phyloP scores from a whole-genome alignment of 2,329 filamentous ascomycete species.

The Bretziella fagacearum region DNA sequence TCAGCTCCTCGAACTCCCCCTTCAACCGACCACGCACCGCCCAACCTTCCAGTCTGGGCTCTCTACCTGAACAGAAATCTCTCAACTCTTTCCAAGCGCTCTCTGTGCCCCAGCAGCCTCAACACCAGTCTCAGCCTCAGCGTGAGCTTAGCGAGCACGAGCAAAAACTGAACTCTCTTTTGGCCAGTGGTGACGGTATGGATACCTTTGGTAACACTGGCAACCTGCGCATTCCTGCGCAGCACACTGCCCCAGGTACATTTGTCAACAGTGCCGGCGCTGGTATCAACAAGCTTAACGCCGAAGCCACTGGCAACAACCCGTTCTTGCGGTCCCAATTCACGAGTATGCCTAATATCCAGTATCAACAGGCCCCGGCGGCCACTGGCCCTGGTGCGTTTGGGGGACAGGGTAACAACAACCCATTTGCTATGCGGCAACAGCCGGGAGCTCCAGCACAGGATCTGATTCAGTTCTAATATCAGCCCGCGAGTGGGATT shows the following conservation, averaged over 20 bases:
- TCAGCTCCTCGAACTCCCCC: conserved; percentile 38
- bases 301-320: conserved; percentile 65
- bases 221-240: conserved; percentile 82
- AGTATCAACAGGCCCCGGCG: conserved; percentile 37
- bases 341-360: conserved; percentile 53
- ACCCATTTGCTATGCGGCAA: conserved; percentile 37
- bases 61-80: conserved; percentile 70
- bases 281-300: conserved; percentile 52
- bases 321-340: conserved; percentile 77
- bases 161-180: conserved; percentile 68
- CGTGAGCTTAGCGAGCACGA: conserved; percentile 45
- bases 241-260: conserved; percentile 88
- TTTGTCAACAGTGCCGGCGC: conserved; percentile 92
- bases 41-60: conserved; percentile 50
- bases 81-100: conserved; percentile 39
- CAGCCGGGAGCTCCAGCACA: conserved; percentile 31
- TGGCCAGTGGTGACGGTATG: conserved; percentile 77
- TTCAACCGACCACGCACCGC: conserved; percentile 34
- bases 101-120: conserved; percentile 27
- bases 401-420: conserved; percentile 29
- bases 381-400: conserved; percentile 41
- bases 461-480: conserved; percentile 47
- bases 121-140: conserved; percentile 31
- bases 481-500: no score
- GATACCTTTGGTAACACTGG: conserved; percentile 98